Evolutionary conservation across 2,329 filamentous ascomycete species (phyloP), one percentile per base, ranked within the genome.

Genomic region (Mycosphaerella arachidis): DNA sequence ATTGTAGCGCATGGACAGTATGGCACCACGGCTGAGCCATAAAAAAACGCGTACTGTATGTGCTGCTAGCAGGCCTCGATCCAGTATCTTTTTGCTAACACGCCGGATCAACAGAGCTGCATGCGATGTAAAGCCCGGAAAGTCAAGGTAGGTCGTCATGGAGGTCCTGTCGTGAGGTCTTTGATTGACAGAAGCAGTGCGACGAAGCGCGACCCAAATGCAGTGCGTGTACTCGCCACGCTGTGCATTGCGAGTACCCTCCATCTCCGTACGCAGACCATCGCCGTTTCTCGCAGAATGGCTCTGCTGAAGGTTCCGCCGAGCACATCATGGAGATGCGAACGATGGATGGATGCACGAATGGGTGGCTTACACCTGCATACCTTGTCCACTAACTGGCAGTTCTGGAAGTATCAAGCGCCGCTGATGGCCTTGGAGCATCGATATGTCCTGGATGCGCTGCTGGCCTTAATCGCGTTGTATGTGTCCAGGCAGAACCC

Each of bases 351-450:
- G 62, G 24, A 58, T 64, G 59, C 60, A 64, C 40, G 59, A 62
- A 51, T 65, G 63, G 61, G 57, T 57, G 30, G 58, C 57, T 3
- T 65, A 59, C 51, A 58, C 56, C 9, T 65, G 61, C 52, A 55
- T 33, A 59, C 61, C 5, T 45, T 65, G 31, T 59, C 55, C 10
- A 65, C 63, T 3, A 63, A 56, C 16, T 61, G 61, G 58, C 58
- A 59, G 27, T 70, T 67, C 64, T 70, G 67, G 67, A 58, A 62
- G 48, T 60, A 59, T 18, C 62, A 67, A 51, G 66, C 61, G 3
- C 67, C 67, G 1, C 35, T 67, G 31, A 56, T 68, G 5, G 67
- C 67, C 1, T 57, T 70, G 16, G 59, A 68, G 18, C 56, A 59
- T 45, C 64, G 65, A 18, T 60, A 62, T 51, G 59, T 66, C 8